phyloP scores from a whole-genome alignment of 2,329 filamentous ascomycete genomes.

The Neoarthrinium moseri region DNA sequence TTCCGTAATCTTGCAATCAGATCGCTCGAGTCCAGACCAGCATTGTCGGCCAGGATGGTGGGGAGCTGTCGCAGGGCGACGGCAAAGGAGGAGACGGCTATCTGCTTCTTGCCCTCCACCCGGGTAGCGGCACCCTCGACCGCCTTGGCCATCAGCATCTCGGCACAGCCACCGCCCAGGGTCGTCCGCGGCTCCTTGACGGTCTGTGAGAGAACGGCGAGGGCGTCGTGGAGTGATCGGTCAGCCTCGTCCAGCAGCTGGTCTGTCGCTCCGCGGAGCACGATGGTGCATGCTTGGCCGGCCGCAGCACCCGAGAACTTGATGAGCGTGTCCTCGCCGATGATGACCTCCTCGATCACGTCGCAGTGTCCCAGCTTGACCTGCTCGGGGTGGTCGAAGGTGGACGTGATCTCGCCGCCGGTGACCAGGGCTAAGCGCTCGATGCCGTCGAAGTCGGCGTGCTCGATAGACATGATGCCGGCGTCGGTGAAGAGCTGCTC shows the following conservation, averaged over 20 bases:
- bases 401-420: constrained; percentile 94
- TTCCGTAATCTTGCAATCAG: constrained; percentile 88
- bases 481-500: constrained; percentile 98
- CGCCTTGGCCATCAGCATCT: constrained; percentile 99
- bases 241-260: constrained; percentile 97
- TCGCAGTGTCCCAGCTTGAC: constrained; percentile 96
- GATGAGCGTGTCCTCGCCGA: constrained; percentile 96
- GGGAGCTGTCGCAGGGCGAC: constrained; percentile 88
- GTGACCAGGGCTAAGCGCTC: constrained; percentile 93
- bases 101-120: constrained; percentile 93
- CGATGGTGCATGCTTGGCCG: constrained; percentile 92
- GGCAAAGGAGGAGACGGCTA: constrained; percentile 89
- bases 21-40: constrained; percentile 92
- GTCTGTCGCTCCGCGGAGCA: constrained; percentile 92
- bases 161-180: constrained; percentile 90
- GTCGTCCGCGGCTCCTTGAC: constrained; percentile 93
- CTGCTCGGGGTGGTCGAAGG: constrained; percentile 96
- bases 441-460: constrained; percentile 98
- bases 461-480: constrained; percentile 97
- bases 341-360: constrained; percentile 95
- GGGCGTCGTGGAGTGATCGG: constrained; percentile 90
- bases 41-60: constrained; percentile 96
- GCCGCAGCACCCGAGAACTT: constrained; percentile 96
- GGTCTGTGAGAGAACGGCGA: constrained; percentile 95
- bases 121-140: constrained; percentile 92